phyloP scores from a whole-genome alignment of 2,329 filamentous ascomycete genomes.

The Leptographium flavum region DNA sequence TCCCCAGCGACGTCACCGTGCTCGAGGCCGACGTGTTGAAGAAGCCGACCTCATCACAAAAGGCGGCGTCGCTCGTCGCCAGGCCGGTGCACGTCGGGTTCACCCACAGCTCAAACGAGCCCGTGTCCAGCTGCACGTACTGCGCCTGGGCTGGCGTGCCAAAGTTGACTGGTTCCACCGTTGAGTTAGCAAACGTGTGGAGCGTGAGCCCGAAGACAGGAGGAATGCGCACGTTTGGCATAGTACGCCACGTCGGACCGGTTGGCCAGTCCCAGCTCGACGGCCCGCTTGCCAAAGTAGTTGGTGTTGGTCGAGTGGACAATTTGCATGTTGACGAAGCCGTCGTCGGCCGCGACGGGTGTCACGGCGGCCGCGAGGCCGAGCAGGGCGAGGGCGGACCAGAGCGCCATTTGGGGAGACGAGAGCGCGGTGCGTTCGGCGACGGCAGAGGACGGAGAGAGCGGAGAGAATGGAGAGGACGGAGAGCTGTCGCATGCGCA shows the following conservation, averaged over 20 bases:
- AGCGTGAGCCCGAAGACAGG: background rate
- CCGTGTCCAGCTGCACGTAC: constrained; percentile 42
- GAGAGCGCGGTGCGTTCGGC: too few relatives aligned
- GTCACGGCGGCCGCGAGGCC: background rate
- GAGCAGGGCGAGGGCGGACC: background rate
- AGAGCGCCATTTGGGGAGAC: background rate
- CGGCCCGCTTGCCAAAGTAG: constrained; percentile 26
- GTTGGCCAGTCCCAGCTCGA: constrained; percentile 32
- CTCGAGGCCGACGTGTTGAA: constrained; percentile 29
- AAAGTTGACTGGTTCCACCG: constrained; percentile 28
- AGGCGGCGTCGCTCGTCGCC: constrained; percentile 22
- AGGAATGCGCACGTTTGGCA: constrained; percentile 23
- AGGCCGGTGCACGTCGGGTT: constrained; percentile 44
- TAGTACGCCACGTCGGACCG: constrained; percentile 40
- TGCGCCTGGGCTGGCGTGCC: constrained; percentile 39
- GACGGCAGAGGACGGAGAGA: background rate
- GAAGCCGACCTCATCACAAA: constrained; percentile 30
- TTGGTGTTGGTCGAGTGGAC: constrained; percentile 27
- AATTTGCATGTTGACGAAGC: constrained; percentile 25
- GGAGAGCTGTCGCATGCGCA: too few relatives aligned
- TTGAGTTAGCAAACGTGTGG: background rate
- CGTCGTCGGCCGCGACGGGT: constrained; percentile 11
- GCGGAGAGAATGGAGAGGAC: background rate
- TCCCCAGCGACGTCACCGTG: constrained; percentile 18
- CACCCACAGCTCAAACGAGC: constrained; percentile 46